Evolutionary conservation across 73 alveolate species (phyloP).

Genomic region (Symbiodinium natans): DNA sequence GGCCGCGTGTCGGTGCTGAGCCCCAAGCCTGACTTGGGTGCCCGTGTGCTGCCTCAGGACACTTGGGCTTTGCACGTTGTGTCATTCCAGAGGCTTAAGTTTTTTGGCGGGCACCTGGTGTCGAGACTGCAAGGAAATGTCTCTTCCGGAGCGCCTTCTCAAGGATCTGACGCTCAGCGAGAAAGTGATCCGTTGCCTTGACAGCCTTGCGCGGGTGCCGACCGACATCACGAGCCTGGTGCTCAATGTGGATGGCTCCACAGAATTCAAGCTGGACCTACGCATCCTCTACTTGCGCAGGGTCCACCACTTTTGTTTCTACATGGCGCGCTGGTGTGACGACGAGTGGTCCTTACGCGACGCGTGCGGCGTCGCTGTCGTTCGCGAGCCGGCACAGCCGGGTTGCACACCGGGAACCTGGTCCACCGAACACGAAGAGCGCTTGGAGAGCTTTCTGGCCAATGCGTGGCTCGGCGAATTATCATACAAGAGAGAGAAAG

Average conservation of each 20-base stretch:
- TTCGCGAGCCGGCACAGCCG: not conserved
- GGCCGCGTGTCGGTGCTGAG: conserved; percentile 18
- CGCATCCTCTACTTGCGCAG: conserved; percentile 11
- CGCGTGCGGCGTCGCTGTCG: not conserved
- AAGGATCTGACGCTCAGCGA: not conserved
- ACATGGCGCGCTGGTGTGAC: conserved; percentile 12
- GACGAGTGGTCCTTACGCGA: not conserved
- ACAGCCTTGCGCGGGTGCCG: not conserved
- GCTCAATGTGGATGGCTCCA: not conserved
- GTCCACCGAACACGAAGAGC: not conserved
- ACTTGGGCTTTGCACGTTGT: not conserved
- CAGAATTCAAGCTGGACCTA: conserved; percentile 28
- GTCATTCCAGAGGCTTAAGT: not conserved
- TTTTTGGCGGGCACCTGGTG: not conserved
- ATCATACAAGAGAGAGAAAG: too few species aligned
- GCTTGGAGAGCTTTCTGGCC: not conserved
- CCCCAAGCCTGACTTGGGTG: not conserved
- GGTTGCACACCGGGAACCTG: not conserved
- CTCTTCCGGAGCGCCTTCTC: conserved; percentile 3
- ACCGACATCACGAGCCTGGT: not conserved
- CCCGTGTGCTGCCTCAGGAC: conserved; percentile 24
- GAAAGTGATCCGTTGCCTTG: not conserved
- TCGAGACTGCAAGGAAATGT: not conserved
- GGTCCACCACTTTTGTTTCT: conserved; percentile 33
- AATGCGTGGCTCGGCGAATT: not conserved